Evolutionary conservation across 2,329 filamentous ascomycete species (phyloP).

Genomic region (Sclerotinia sclerotiorum): DNA sequence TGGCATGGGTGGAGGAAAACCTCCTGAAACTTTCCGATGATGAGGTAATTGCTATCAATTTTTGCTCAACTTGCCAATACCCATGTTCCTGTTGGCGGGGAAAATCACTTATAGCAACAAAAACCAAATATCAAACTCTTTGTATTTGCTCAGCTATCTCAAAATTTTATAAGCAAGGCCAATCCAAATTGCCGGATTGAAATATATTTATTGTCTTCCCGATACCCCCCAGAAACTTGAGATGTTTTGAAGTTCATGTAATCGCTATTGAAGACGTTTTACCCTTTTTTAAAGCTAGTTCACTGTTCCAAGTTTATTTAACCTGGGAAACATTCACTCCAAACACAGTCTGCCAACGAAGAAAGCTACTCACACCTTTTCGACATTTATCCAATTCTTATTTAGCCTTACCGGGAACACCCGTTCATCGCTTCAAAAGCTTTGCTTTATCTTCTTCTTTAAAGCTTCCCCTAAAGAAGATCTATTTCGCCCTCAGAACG

Average conservation of each 20-base stretch:
- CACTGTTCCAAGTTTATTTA: conserved; percentile 12
- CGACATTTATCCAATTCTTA: conserved; percentile 6
- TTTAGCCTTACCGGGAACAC: conserved; percentile 20
- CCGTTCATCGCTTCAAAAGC: conserved; percentile 7
- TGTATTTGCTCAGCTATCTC: neutral
- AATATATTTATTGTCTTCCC: neutral
- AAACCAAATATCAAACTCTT: neutral
- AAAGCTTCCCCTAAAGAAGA: neutral
- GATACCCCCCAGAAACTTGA: neutral
- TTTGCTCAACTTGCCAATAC: neutral
- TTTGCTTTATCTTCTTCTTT: conserved; percentile 2
- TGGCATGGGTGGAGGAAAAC: conserved; percentile 6
- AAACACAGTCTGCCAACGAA: conserved; percentile 13
- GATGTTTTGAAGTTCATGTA: neutral
- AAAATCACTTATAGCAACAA: neutral
- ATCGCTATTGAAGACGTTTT: conserved; percentile 8
- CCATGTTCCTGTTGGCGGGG: conserved; percentile 13
- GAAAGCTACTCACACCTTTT: conserved; percentile 10
- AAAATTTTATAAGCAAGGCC: neutral
- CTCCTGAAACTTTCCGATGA: conserved; percentile 8
- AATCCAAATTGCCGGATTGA: neutral
- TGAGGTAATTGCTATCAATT: conserved; percentile 19
- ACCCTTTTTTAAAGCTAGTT: neutral
- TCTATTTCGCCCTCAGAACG: neutral
- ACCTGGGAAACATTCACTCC: conserved; percentile 10